Evolutionary conservation across 768 basidiomycete genomes (phyloP).

Genomic region (Hypholoma fasciculare): DNA sequence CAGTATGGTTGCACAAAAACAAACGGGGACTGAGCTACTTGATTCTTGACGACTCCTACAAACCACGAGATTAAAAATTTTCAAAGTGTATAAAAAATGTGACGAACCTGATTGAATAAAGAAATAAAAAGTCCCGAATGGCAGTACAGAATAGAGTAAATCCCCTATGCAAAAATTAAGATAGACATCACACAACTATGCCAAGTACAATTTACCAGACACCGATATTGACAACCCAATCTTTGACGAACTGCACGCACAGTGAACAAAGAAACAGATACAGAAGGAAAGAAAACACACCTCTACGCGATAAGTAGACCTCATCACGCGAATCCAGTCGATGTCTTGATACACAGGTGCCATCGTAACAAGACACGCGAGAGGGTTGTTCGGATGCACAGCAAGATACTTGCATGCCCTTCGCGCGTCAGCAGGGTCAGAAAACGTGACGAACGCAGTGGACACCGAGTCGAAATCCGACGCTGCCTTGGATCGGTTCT

Average conservation of each 20-base stretch:
- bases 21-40: slow-evolving; percentile 34
- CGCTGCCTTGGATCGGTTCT: slow-evolving; percentile 61
- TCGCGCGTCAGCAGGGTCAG: slow-evolving; percentile 63
- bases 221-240: slow-evolving; percentile 76
- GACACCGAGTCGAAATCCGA: slow-evolving; percentile 65
- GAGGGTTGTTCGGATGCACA: slow-evolving; percentile 71
- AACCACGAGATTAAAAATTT: background rate
- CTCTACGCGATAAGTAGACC: slow-evolving; percentile 66
- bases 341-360: slow-evolving; percentile 77
- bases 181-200: background rate
- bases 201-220: slow-evolving; percentile 53
- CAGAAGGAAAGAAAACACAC: slow-evolving; percentile 29
- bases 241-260: slow-evolving; percentile 60
- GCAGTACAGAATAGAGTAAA: slow-evolving; percentile 72
- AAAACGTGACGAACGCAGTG: slow-evolving; percentile 83
- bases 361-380: slow-evolving; percentile 68
- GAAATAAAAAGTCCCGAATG: slow-evolving; percentile 74
- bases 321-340: slow-evolving; percentile 80
- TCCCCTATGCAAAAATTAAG: slow-evolving; percentile 38
- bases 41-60: slow-evolving; percentile 77
- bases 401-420: slow-evolving; percentile 74
- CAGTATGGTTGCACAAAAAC: slow-evolving; percentile 1
- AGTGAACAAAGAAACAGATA: background rate
- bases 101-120: slow-evolving; percentile 56
- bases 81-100: background rate